A percentile compares a stretch with the other conserved stretches of the same genome.
These are phyloP conservation scores for Fusarium mexicanum DNA, from an alignment of 2,329 filamentous ascomycete genomes.

Conservation along the genomic window DNA sequence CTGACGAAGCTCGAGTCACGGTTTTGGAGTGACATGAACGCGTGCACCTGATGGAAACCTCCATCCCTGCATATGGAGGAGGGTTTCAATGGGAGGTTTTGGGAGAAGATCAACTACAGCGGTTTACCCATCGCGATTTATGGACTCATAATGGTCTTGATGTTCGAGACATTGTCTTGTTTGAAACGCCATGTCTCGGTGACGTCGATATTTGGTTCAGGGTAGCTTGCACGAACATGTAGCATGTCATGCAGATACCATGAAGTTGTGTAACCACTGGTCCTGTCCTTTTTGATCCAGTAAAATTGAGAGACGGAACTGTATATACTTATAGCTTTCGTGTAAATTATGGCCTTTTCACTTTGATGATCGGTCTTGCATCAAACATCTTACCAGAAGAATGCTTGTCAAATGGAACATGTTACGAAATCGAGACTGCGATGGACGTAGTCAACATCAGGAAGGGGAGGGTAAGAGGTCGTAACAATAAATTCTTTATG, in stretches of 20 bases:
- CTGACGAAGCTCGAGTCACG: slow-evolving; percentile 35
- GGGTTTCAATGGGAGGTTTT: neutral
- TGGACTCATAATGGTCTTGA: neutral
- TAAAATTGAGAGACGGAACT: neutral
- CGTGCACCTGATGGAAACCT: slow-evolving; percentile 16
- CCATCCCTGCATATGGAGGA: neutral
- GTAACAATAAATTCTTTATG: too few species aligned
- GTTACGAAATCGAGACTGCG: accelerated
- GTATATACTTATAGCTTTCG: neutral
- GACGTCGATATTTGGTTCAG: slow-evolving; percentile 21
- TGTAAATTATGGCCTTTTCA: neutral
- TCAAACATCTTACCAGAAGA: accelerated
- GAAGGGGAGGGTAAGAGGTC: neutral
- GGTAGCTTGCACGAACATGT: slow-evolving; percentile 2
- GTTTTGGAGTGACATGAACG: slow-evolving; percentile 33
- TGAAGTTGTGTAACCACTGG: neutral
- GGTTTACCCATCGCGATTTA: neutral
- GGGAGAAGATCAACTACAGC: neutral
- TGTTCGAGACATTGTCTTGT: slow-evolving; percentile 2
- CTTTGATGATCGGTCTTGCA: neutral
- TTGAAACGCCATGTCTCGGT: slow-evolving; percentile 9
- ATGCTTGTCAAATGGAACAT: neutral
- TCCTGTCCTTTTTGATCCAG: neutral
- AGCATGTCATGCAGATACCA: neutral
- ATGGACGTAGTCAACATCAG: neutral